Evolutionary conservation across 108 stramenopile genomes (phyloP).

Genomic region (Skeletonema marinoi): DNA sequence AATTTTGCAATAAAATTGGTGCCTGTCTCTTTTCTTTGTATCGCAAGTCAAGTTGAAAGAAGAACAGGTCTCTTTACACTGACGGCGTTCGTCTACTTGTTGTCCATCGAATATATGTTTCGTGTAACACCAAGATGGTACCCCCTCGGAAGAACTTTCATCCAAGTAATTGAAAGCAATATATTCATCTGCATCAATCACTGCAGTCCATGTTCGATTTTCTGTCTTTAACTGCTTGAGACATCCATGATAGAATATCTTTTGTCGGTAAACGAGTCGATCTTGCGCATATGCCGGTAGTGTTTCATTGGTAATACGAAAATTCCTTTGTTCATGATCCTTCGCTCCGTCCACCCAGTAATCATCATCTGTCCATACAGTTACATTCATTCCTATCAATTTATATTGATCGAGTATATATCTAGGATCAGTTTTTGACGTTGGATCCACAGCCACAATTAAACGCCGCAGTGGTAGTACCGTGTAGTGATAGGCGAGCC

Average conservation of each 20-base stretch:
- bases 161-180: conserved; percentile 42
- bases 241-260: conserved; percentile 36
- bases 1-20: too few species aligned
- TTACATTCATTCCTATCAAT: conserved; percentile 14
- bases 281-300: neutral
- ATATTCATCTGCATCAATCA: conserved; percentile 70
- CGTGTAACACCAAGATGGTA: conserved; percentile 4
- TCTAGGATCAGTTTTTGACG: conserved; percentile 26
- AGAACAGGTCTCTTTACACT: too few species aligned
- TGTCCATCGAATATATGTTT: neutral
- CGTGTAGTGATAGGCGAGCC: conserved; percentile 53
- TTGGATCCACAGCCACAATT: conserved; percentile 42
- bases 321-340: neutral
- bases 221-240: conserved; percentile 18
- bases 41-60: too few species aligned
- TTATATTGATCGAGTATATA: neutral
- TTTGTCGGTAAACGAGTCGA: conserved; percentile 23
- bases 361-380: conserved; percentile 7
- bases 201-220: conserved; percentile 45
- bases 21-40: too few species aligned
- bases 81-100: too few species aligned
- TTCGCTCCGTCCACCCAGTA: conserved; percentile 8
- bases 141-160: conserved; percentile 3
- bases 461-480: conserved; percentile 49
- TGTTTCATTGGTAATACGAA: neutral